A percentile compares a stretch with the other conserved stretches of the same genome.
Conservation (phyloP, 2,329 filamentous ascomycete genomes). For the Talaromyces marneffei region DNA sequence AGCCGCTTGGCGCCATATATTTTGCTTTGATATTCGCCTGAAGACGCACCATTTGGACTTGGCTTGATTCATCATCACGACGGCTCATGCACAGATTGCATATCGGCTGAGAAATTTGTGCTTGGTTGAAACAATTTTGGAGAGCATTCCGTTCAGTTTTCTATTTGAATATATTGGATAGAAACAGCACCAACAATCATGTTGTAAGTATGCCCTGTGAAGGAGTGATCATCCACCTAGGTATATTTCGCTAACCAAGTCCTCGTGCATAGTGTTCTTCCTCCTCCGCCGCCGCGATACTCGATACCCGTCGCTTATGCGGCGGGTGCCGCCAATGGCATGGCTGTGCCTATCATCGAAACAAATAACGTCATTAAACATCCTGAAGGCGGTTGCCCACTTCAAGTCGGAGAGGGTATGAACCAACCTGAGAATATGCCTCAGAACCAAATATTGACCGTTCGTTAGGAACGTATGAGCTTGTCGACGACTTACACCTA, state of each 20-base stretch:
- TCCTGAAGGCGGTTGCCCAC: conserved; percentile 78
- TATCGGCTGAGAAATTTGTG: background rate
- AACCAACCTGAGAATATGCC: background rate
- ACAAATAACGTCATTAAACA: conserved; percentile 84
- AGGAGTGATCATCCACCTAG: background rate
- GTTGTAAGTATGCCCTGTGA: conserved; percentile 21
- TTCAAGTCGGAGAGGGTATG: conserved; percentile 86
- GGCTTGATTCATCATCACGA: background rate
- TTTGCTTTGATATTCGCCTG: background rate
- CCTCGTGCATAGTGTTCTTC: conserved; percentile 61
- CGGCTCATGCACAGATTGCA: background rate
- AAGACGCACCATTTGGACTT: background rate
- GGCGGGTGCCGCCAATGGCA: conserved; percentile 62
- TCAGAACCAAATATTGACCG: conserved; percentile 1
- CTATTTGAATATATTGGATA: background rate
- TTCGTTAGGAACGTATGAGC: conserved; percentile 69
- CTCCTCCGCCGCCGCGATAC: conserved; percentile 79
- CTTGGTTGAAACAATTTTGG: background rate
- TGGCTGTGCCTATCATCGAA: conserved; percentile 73
- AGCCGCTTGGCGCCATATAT: too few relatives aligned
- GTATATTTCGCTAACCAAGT: background rate
- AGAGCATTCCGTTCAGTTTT: background rate
- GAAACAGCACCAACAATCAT: conserved; percentile 16
- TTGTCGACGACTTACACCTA: conserved; percentile 85
- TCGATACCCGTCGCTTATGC: conserved; percentile 67